Percentiles rank a stretch among this genome's conserved stretches.
These are phyloP conservation scores for Leucosporidium yakuticum DNA, from an alignment of 768 basidiomycete species.

Conservation along the genomic window DNA sequence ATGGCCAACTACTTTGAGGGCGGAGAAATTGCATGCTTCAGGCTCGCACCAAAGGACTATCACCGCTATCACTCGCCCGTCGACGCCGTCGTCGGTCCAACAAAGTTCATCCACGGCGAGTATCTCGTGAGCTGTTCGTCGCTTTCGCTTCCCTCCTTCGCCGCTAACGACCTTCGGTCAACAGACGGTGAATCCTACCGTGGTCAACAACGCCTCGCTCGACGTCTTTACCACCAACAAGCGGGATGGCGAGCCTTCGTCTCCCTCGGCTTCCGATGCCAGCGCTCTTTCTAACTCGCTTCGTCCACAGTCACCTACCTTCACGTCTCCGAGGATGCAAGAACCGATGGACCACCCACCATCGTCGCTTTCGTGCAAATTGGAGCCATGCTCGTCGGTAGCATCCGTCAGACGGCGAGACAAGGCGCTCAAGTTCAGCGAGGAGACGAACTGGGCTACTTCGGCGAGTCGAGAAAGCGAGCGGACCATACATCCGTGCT, in stretches of 20 bases:
- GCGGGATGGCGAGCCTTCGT: slow-evolving; percentile 13
- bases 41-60: slow-evolving; percentile 79
- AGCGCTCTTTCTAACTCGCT: too few species aligned
- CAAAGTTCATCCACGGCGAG: slow-evolving; percentile 76
- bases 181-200: slow-evolving; percentile 56
- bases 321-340: background rate
- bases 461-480: slow-evolving; percentile 43
- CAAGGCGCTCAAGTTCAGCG: slow-evolving; percentile 71
- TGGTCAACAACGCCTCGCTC: slow-evolving; percentile 29
- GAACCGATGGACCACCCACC: too few species aligned
- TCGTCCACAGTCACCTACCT: slow-evolving; percentile 14
- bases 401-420: slow-evolving; percentile 72
- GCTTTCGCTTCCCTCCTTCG: too few species aligned
- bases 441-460: slow-evolving; percentile 71
- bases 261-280: too few species aligned
- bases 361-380: slow-evolving; percentile 43
- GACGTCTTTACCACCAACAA: slow-evolving; percentile 34
- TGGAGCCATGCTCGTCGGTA: slow-evolving; percentile 71
- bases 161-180: background rate
- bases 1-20: slow-evolving; percentile 42
- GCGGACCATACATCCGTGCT: background rate
- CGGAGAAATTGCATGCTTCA: slow-evolving; percentile 57
- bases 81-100: slow-evolving; percentile 69
- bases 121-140: slow-evolving; percentile 50
- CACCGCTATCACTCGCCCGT: slow-evolving; percentile 77